These are phyloP conservation scores for Entoloma clypeatum DNA, from an alignment of 1,284 basidiomycete species.

Conservation along the genomic window DNA sequence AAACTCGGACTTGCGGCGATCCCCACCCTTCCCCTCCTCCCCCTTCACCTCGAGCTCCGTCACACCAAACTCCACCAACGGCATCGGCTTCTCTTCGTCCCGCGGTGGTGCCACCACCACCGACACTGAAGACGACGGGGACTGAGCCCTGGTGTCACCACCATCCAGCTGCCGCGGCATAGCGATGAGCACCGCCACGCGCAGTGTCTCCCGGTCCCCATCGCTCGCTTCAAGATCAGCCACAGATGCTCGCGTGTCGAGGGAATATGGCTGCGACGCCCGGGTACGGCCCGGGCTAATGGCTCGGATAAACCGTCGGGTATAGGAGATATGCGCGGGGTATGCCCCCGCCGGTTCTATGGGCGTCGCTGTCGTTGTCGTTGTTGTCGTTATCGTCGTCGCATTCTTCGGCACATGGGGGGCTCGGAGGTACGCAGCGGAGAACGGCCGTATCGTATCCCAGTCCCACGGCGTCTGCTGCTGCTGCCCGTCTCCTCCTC, in stretches of 20 bases:
- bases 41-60: slow-evolving; percentile 35
- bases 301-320: too few relatives aligned
- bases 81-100: slow-evolving; percentile 39
- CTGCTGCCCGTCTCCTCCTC: slow-evolving; percentile 9
- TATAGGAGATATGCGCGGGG: too few relatives aligned
- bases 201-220: slow-evolving; percentile 25
- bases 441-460: slow-evolving; percentile 39
- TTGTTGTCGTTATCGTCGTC: slow-evolving; percentile 2
- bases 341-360: not conserved
- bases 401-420: not conserved
- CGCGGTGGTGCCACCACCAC: slow-evolving; percentile 5
- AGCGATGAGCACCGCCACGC: slow-evolving; percentile 50
- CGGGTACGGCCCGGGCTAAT: too few relatives aligned
- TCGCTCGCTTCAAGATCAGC: slow-evolving; percentile 13
- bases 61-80: slow-evolving; percentile 47
- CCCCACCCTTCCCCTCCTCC: too few relatives aligned
- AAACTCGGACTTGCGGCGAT: too few relatives aligned
- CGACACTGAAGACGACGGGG: slow-evolving; percentile 17
- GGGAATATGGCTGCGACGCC: slow-evolving; percentile 10
- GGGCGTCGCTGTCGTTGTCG: not conserved
- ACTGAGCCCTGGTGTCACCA: slow-evolving; percentile 15
- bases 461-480: slow-evolving; percentile 28
- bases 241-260: slow-evolving; percentile 9
- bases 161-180: slow-evolving; percentile 40
- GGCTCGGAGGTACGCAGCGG: slow-evolving; percentile 24